Base-by-base conservation (phyloP, 2,329 filamentous ascomycete species). In the Aspergillus puulaauensis region DNA sequence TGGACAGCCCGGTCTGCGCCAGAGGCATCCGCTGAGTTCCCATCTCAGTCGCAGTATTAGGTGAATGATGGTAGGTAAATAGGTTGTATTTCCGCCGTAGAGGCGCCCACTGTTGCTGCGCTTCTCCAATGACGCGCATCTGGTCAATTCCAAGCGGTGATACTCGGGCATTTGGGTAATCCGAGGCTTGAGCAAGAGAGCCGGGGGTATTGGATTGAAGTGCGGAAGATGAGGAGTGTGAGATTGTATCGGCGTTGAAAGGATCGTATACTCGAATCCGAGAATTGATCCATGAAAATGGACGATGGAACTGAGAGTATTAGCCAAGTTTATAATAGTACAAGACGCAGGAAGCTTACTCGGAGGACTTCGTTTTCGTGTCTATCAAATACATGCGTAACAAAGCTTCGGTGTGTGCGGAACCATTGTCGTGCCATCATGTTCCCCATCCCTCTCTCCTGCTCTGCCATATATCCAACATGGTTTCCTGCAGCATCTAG, bases 221-320 rank as follows among this genome's bases (percentile, higher is more conserved):
- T 19, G 75, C 74, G 3, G 72, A 75, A 2, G 79, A 76, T 19
- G 72, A 66, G 2, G 77, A 74, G 46, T 76, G 72, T 37, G 70
- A 56, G 9, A 61, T 64, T 4, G 67, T 60, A 15, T 65, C 64
- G 48, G 65, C 45, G 51, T 77, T 74, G 5, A 83, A 68, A 37
- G 82, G 79, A 61, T 86, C 82, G 60, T 83, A 84, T 4, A 84
- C 80, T 46, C 80, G 75, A 31, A 85, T 87, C 23, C 77, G 75
- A 15, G 82, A 85, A 61, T 82, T 86, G 65, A 88, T 85, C 79
- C 80, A 88, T 27, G 83, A 81, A 64, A 88, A 88, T 0, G 86
- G 86, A 15, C 86, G 76, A 63, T 87, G 82, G 61, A 88, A 87
- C 70, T 80, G 14, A 7, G 3, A n/a, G n/a, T n/a, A 47, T 54